Evolutionary conservation across 1,284 basidiomycete genomes (phyloP), one percentile per base, ranked within the genome.

Genomic region (Rhodotorula mucilaginosa): DNA sequence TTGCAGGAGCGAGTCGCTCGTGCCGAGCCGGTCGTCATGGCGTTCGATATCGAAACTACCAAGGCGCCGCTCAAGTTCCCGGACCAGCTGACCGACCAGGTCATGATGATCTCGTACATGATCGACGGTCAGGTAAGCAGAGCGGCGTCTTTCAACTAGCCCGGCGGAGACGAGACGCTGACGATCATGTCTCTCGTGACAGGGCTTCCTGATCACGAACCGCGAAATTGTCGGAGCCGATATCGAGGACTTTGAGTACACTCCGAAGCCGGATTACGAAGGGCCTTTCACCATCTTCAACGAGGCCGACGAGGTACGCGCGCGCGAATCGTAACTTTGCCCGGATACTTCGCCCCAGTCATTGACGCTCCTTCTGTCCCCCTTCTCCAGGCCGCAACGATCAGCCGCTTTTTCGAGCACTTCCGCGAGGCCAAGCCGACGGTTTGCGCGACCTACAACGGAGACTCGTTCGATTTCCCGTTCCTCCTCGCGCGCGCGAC

Each of bases 91-190:
- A 89, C 91, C 29, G 97, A 99, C 83, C 94, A 97, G 80, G 93
- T 99, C 78, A 99, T 99, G 96, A 99, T 99, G 97, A 99, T 99
- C 76, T 99, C 97, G 58, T 97, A 96, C 83, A 97, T 97, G 93
- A 84, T 97, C 49, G 93, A 97, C 80, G 93, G 93, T 0, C 78
- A 79, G 67, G 77, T 77, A 62, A n/a, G 72, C 21, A 6, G 18
- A n/a, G 26, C 26, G 18, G 51, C 2, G 44, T 15, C 61, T 47
- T 29, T 21, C 51, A 19, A 52, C 10, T 5, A 3, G 51, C 19
- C 10, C n/a, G 10, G 5, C 51, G 10, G 23, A 18, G 21, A 34
- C 18, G 8, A 19, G 29, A 13, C 44, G 26, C 21, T 39, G 13
- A 12, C 26, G 54, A 51, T n/a, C 18, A 13, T 26, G 29, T 6